Conservation (phyloP, 768 basidiomycete species). For the Mycena capillaripes region DNA sequence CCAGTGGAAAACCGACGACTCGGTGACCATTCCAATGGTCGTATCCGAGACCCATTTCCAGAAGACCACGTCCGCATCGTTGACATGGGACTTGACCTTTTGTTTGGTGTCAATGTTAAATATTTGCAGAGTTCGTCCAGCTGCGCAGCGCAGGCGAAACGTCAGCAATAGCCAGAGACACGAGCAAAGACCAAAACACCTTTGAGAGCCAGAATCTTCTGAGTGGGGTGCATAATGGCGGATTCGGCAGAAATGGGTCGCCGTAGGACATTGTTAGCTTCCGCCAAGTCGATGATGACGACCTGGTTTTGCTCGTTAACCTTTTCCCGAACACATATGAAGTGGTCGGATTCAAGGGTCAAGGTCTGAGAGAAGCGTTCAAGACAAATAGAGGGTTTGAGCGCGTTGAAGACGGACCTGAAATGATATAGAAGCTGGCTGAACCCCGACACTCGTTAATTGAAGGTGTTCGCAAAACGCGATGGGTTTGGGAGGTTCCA, state of each 20-base stretch:
- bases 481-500: constrained; percentile 80
- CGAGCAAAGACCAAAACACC: constrained; percentile 58
- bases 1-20: constrained; percentile 95
- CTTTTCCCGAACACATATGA: constrained; percentile 98
- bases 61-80: constrained; percentile 94
- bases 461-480: constrained; percentile 93
- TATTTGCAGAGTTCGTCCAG: constrained; percentile 93
- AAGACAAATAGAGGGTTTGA: not conserved
- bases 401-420: constrained; percentile 69
- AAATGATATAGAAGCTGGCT: constrained; percentile 97
- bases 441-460: constrained; percentile 95
- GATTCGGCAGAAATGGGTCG: constrained; percentile 98
- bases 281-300: constrained; percentile 97
- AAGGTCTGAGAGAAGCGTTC: constrained; percentile 68
- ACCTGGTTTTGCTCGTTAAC: constrained; percentile 97
- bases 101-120: constrained; percentile 99
- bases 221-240: constrained; percentile 97
- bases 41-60: constrained; percentile 98
- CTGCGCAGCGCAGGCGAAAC: constrained; percentile 57
- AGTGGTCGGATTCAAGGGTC: constrained; percentile 97
- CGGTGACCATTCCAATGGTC: constrained; percentile 96
- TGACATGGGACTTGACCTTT: constrained; percentile 96
- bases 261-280: constrained; percentile 97
- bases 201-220: constrained; percentile 97
- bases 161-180: constrained; percentile 22